These are phyloP conservation scores for Sporisorium iseilematis-ciliati DNA, from an alignment of 1,284 basidiomycete species.

Conservation along the genomic window DNA sequence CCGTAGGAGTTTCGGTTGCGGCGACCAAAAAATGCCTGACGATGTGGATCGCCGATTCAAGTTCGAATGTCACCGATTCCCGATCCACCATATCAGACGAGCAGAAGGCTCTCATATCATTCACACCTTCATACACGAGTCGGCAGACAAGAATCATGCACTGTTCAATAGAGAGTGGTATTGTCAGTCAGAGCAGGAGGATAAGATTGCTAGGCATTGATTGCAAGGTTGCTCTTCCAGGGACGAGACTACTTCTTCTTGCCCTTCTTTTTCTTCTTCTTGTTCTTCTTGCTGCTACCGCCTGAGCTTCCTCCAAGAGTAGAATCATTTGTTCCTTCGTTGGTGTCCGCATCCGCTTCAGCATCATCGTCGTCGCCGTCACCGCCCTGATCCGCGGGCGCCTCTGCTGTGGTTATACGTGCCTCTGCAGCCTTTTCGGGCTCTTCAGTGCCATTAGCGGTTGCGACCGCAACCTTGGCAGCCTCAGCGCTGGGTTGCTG, in stretches of 20 bases:
- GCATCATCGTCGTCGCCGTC: constrained; percentile 77
- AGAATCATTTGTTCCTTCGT: constrained; percentile 78
- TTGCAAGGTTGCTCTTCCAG: background rate
- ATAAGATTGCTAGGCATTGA: background rate
- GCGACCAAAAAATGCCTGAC: too few relatives aligned
- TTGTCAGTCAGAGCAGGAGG: too few relatives aligned
- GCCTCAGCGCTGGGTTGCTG: background rate
- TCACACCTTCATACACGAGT: too few relatives aligned
- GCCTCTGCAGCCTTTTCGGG: background rate
- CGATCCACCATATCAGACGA: background rate
- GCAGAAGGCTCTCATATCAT: too few relatives aligned
- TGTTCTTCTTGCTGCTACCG: constrained; percentile 73
- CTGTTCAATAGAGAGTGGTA: background rate
- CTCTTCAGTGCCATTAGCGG: background rate
- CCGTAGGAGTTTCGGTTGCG: constrained; percentile 3
- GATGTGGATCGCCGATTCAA: too few relatives aligned
- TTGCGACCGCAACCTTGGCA: background rate
- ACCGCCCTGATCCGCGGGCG: constrained; percentile 51
- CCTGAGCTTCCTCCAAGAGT: constrained; percentile 82
- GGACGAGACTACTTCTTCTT: constrained; percentile 72
- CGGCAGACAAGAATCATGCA: too few relatives aligned
- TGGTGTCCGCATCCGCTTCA: constrained; percentile 76
- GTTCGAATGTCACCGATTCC: background rate
- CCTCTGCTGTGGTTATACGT: background rate
- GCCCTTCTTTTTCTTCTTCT: constrained; percentile 73